Base-by-base conservation (phyloP, 805 yeast species). In the Tetrapisispora arboricola region DNA sequence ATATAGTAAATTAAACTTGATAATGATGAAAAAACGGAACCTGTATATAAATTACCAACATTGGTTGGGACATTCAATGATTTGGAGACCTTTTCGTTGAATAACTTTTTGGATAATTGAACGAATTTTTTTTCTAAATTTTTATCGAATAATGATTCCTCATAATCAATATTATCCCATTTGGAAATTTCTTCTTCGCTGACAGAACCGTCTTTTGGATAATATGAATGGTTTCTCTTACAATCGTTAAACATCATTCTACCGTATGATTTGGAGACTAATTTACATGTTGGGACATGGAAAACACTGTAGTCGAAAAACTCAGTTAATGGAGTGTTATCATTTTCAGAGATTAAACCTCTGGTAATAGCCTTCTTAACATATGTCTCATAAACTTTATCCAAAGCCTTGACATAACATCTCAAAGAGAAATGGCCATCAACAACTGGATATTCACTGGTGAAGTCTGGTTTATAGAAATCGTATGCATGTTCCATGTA, bases 21-120 rank as follows among this genome's bases (percentile, higher is more conserved):
- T 44, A 92, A 73, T 7, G 95, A 76, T 27, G 94, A 80, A 75
- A 84, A 92, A 36, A 86, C 78, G 27, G 96, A 84, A 49, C 88
- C 97, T 34, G 97, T 85, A 75, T 92, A 92, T 84, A 88, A 83
- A 75, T 92, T 92, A 68, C 99, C 99, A 48, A 94, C 86, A 68
- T 90, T 90, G 48, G 97, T 90, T 59, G 97, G 90, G 34, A 87
- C 86, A 53, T 68, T 71, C 63, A 92, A 71, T 16, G 95, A 78
- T 27, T 95, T 92, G 39, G 70, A 70, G 44, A 92, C 86, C 64
- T 85, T 76, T 57, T 71, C 74, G 48, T 75, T 74, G 47, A 77
- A 70, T 48, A 70, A 66, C 45, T 74, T 78, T 72, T 87, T 85
- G 25, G 94, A 76, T 48, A 81, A 68, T 22, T 76, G 76, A 52